Conservation (phyloP, 345 rosid genomes). For the Abelmoschus esculentus region DNA sequence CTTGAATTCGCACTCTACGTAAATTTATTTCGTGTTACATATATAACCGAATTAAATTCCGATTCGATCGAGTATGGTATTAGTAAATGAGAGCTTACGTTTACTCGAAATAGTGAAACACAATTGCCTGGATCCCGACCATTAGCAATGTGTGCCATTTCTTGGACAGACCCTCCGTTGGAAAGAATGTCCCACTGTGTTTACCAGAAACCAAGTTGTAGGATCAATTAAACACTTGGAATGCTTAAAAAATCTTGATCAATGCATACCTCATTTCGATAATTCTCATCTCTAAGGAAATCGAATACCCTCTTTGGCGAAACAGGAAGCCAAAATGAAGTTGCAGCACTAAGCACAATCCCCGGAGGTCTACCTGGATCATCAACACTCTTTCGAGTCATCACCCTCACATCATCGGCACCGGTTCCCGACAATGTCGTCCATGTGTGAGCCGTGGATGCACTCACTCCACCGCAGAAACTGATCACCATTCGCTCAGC, state of each 20-base stretch:
- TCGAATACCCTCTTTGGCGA: constrained; percentile 58
- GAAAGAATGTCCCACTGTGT: constrained; percentile 90
- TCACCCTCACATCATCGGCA: constrained; percentile 66
- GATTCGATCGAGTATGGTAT: neutral
- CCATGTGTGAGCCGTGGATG: constrained; percentile 70
- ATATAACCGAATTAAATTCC: neutral
- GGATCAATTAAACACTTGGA: neutral
- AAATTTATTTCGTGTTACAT: neutral
- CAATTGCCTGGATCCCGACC: constrained; percentile 78
- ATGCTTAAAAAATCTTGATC: neutral
- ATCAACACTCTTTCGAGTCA: constrained; percentile 63
- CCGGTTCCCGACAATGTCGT: constrained; percentile 50
- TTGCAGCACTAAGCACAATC: constrained; percentile 68
- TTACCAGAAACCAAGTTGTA: neutral
- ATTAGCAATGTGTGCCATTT: constrained; percentile 71
- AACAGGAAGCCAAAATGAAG: constrained; percentile 92
- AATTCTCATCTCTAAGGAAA: constrained; percentile 72
- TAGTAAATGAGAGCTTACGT: constrained; percentile 26
- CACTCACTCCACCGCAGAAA: constrained; percentile 69
- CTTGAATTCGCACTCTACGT: constrained; percentile 32
- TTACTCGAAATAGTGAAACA: constrained; percentile 67
- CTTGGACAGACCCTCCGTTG: constrained; percentile 51
- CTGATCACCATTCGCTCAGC: constrained; percentile 73
- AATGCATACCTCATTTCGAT: constrained; percentile 50
- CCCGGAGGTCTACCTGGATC: constrained; percentile 91